Evolutionary conservation across 495 filamentous ascomycete species (phyloP).

Genomic region (Talaromyces borbonicus): DNA sequence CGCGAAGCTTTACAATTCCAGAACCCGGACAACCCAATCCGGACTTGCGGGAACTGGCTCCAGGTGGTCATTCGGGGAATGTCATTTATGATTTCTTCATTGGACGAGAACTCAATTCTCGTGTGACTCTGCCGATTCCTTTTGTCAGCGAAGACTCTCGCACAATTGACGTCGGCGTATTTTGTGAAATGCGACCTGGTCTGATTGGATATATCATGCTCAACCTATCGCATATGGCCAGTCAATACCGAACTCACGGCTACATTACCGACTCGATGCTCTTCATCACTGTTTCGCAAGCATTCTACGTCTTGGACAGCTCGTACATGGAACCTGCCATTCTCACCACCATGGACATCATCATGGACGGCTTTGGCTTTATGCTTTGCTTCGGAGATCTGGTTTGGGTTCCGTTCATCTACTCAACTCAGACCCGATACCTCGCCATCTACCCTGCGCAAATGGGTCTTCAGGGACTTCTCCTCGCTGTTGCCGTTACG

Average conservation of each 20-base stretch:
- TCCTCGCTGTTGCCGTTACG: slow-evolving; percentile 54
- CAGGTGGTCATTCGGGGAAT: slow-evolving; percentile 76
- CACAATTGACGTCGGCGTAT: slow-evolving; percentile 83
- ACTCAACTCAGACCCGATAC: slow-evolving; percentile 81
- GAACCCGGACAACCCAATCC: slow-evolving; percentile 46
- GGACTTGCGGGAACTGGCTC: slow-evolving; percentile 65
- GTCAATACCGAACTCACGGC: slow-evolving; percentile 77
- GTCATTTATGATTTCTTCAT: slow-evolving; percentile 94
- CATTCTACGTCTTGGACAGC: slow-evolving; percentile 75
- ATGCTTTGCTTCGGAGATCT: slow-evolving; percentile 96
- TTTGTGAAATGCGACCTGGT: slow-evolving; percentile 83
- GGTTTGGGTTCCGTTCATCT: slow-evolving; percentile 87
- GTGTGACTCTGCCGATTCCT: slow-evolving; percentile 64
- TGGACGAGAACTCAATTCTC: slow-evolving; percentile 92
- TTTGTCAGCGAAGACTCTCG: slow-evolving; percentile 41
- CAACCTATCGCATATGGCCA: slow-evolving; percentile 74
- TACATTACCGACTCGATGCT: slow-evolving; percentile 82
- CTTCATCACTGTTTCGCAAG: slow-evolving; percentile 69
- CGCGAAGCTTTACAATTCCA: slow-evolving; percentile 70
- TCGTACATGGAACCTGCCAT: slow-evolving; percentile 88
- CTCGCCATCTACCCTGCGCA: slow-evolving; percentile 71
- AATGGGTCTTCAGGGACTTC: slow-evolving; percentile 56
- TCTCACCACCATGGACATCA: slow-evolving; percentile 94
- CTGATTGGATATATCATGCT: slow-evolving; percentile 84
- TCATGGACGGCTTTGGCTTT: slow-evolving; percentile 87